These are phyloP conservation scores for Casuarina cunninghamiana DNA, from an alignment of 306 rosid genomes.

Conservation along the genomic window DNA sequence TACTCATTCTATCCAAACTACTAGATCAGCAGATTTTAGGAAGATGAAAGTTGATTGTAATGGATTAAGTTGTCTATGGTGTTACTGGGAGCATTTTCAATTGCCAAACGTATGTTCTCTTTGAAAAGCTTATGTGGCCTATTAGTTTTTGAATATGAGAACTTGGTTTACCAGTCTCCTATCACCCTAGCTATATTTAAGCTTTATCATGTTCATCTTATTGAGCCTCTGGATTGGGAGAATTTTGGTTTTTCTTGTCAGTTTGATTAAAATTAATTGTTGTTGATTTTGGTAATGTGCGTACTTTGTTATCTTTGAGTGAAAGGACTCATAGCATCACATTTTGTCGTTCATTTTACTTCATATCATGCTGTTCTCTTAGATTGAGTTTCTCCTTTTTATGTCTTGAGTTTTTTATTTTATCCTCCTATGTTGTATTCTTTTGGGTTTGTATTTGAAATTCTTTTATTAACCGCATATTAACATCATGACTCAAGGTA, in stretches of 20 bases:
- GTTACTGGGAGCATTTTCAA: not conserved
- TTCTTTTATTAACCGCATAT: slow-evolving; percentile 12
- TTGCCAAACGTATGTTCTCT: not conserved
- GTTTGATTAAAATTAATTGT: not conserved
- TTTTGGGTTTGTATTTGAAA: slow-evolving; percentile 15
- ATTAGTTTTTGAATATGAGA: too few species aligned
- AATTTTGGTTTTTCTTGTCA: not conserved
- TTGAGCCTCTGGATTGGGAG: not conserved
- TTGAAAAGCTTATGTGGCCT: not conserved
- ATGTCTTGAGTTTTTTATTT: not conserved
- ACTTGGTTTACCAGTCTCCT: not conserved
- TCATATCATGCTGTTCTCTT: not conserved
- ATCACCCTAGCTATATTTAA: not conserved
- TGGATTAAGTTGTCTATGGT: not conserved
- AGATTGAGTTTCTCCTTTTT: not conserved
- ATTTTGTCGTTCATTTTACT: not conserved
- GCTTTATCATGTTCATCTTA: not conserved
- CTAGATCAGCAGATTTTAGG: not conserved
- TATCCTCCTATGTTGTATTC: slow-evolving; percentile 11
- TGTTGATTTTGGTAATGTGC: not conserved
- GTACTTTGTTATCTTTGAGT: not conserved
- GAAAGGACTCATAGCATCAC: not conserved
- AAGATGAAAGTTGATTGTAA: not conserved
- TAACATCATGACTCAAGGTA: slow-evolving; percentile 49
- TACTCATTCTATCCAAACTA: not conserved